Conservation (phyloP, 805 yeast species). For the Wickerhamomyces sydowiorum region DNA sequence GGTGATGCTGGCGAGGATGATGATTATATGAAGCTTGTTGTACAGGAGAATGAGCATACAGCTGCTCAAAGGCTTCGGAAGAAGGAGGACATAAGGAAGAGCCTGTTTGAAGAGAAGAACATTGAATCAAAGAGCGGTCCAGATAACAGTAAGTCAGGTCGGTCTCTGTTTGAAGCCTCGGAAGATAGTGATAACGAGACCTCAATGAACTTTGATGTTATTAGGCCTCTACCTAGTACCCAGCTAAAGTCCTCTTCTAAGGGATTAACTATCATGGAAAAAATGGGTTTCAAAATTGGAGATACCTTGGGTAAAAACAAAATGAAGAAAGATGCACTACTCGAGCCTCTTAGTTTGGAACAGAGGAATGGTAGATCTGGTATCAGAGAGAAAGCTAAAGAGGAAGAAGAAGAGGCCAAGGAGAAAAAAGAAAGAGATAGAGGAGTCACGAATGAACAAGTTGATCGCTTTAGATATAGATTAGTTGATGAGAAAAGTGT, state of each 20-base stretch:
- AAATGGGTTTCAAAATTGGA: slow-evolving; percentile 53
- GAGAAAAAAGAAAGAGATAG: slow-evolving; percentile 3
- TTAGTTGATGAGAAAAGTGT: slow-evolving; percentile 10
- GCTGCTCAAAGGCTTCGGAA: slow-evolving; percentile 2
- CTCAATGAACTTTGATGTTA: no score
- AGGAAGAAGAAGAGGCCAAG: slow-evolving; percentile 15
- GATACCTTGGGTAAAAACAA: slow-evolving; percentile 33
- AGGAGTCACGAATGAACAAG: slow-evolving; percentile 9
- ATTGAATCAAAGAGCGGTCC: no score
- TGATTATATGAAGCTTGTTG: slow-evolving; percentile 25
- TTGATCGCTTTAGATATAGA: slow-evolving; percentile 15
- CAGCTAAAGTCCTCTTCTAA: slow-evolving; percentile 25
- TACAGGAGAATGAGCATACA: slow-evolving; percentile 11
- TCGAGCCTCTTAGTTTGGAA: slow-evolving; percentile 27
- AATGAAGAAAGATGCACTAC: slow-evolving; percentile 16
- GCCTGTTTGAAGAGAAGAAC: background rate
- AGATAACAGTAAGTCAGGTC: no score
- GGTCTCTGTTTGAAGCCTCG: no score
- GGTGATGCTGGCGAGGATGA: slow-evolving; percentile 12
- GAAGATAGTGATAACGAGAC: background rate
- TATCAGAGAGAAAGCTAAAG: slow-evolving; percentile 13
- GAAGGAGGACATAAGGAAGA: background rate
- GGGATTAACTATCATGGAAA: slow-evolving; percentile 48
- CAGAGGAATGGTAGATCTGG: slow-evolving; percentile 18
- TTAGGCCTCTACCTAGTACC: slow-evolving; percentile 3